phyloP scores from a whole-genome alignment of 208 protist species.

The Acanthamoeba culbertsoni region DNA sequence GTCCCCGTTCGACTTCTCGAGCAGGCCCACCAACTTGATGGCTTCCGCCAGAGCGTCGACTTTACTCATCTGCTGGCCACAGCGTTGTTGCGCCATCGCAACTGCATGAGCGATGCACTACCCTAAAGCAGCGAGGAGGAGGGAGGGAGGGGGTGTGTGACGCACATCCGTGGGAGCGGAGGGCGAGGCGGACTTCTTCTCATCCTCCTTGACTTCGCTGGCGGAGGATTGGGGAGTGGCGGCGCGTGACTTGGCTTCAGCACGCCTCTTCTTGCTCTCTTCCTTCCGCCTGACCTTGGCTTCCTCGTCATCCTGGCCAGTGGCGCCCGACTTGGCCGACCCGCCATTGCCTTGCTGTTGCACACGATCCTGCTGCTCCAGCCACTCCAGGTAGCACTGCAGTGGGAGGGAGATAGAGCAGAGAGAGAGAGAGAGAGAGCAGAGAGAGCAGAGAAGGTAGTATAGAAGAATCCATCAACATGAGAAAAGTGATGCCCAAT shows the following conservation, averaged over 20 bases:
- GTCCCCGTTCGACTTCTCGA: background rate
- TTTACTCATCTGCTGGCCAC: constrained; percentile 9
- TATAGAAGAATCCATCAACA: no score
- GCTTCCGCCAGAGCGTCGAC: background rate
- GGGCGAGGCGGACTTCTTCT: background rate
- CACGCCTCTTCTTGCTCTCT: background rate
- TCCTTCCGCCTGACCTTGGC: background rate
- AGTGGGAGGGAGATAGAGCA: background rate
- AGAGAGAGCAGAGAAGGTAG: no score
- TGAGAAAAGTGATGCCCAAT: no score
- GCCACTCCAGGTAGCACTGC: constrained; percentile 19
- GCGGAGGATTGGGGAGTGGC: background rate
- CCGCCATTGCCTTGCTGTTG: background rate
- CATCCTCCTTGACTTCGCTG: background rate
- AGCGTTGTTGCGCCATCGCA: no score
- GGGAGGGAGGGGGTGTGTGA: background rate
- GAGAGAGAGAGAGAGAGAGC: background rate
- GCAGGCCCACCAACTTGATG: background rate
- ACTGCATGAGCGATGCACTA: no score
- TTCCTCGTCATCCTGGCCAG: background rate
- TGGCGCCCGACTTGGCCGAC: no score
- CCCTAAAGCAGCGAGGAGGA: background rate
- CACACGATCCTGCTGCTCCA: background rate
- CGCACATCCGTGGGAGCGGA: background rate
- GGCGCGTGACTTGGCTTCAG: background rate